phyloP scores from a whole-genome alignment of 371 early-diverging fungal species.

The Mucor velutinosus region DNA sequence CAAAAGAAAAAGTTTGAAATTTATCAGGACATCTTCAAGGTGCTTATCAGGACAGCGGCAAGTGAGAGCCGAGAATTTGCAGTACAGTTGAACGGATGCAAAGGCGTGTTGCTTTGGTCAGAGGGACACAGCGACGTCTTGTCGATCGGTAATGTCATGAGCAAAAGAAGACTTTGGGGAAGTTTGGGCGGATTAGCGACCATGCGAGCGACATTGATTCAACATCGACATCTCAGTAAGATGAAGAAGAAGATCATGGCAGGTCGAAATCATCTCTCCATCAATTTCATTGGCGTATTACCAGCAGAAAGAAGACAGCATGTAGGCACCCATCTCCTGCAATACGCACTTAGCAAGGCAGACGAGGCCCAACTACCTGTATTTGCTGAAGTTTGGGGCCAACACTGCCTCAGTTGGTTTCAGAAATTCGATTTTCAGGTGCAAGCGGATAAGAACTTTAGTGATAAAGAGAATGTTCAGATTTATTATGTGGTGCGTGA shows the following conservation, averaged over 20 bases:
- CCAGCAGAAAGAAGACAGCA: constrained; percentile 23
- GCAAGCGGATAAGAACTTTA: constrained; percentile 11
- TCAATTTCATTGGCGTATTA: constrained; percentile 36
- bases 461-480: constrained; percentile 7
- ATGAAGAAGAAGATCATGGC: constrained; percentile 22
- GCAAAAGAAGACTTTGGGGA: constrained; percentile 24
- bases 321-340: constrained; percentile 18
- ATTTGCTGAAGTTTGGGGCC: constrained; percentile 33
- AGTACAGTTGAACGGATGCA: constrained; percentile 34
- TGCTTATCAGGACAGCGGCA: constrained; percentile 23
- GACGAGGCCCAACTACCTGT: constrained; percentile 32
- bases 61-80: constrained; percentile 35
- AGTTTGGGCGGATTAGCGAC: constrained; percentile 19
- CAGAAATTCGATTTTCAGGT: constrained; percentile 22
- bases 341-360: constrained; percentile 27
- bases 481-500: constrained; percentile 31
- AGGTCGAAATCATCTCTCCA: constrained; percentile 17
- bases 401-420: constrained; percentile 17
- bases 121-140: constrained; percentile 21
- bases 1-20: constrained; percentile 8
- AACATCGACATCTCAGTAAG: constrained; percentile 19
- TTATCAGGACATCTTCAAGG: constrained; percentile 28
- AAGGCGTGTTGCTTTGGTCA: constrained; percentile 35
- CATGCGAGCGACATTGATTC: constrained; percentile 19
- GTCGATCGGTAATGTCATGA: constrained; percentile 18